phyloP scores from a whole-genome alignment of 2,329 filamentous ascomycete genomes.

The Nemania serpens region DNA sequence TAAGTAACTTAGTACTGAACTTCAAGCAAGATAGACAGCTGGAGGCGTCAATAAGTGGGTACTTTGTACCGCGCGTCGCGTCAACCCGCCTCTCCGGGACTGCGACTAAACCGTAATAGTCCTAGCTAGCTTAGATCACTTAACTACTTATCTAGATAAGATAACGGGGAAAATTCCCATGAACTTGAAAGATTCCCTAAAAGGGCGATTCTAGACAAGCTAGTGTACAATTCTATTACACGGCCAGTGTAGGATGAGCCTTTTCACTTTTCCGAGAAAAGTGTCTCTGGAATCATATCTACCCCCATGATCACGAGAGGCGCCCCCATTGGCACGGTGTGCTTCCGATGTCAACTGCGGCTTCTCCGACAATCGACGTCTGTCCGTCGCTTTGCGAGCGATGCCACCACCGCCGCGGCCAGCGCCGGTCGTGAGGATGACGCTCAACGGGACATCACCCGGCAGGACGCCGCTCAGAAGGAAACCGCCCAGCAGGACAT shows the following conservation, averaged over 20 bases:
- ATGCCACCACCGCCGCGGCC: conserved; percentile 15
- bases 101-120: no score
- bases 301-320: conserved; percentile 45
- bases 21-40: no score
- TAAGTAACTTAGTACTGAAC: no score
- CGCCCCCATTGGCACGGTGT: conserved; percentile 43
- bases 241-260: no score
- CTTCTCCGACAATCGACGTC: conserved; percentile 34
- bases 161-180: not conserved
- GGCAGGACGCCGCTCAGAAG: no score
- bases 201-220: no score
- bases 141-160: not conserved
- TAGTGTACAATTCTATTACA: no score
- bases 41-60: no score
- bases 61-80: not conserved
- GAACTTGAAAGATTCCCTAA: no score
- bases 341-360: conserved; percentile 46
- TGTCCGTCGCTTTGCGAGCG: conserved; percentile 13
- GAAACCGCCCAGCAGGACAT: not conserved
- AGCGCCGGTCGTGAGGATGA: not conserved
- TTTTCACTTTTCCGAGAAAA: no score
- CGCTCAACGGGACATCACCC: not conserved
- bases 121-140: not conserved
- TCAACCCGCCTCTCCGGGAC: not conserved
- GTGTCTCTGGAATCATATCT: conserved; percentile 20